Evolutionary conservation across 1,284 basidiomycete genomes (phyloP), one percentile per base, ranked within the genome.

Genomic region (Trametes pubescens): DNA sequence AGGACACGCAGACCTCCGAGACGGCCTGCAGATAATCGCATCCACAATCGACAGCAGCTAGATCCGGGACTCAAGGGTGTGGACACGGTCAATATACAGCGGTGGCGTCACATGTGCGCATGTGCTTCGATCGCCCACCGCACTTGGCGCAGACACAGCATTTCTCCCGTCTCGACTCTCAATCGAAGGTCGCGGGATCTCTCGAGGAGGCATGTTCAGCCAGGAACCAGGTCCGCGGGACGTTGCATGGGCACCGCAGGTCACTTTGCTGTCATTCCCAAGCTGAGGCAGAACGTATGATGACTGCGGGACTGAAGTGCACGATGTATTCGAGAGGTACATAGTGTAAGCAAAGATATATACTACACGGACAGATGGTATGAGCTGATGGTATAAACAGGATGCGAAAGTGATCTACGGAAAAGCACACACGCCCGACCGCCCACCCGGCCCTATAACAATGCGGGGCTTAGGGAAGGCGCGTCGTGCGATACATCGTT

Each of bases 1-100:
- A 56, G 49, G 37, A 60, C 37, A 46, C 61, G 66, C 64, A 60
- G 60, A 38, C 58, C 48, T 51, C 59, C 48, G 59, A 65, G 65
- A 51, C 54, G 56, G 53, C 56, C 52, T 38, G 57, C 61, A 68
- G 66, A 68, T 68, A 68, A 68, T 63, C 66, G 51, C 66, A 68
- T 68, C 62, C 71, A 58, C 66, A 43, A 67, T 65, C 66, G 60
- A 49, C 43, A 40, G 38, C 46, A 35, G 52, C 52, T 40, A 40
- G 54, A 56, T 56, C 54, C 56, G 56, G 56, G 29, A 11, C 34
- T n/a, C 24, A 26, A 22, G 59, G 35, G 47, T 18, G 49, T 43
- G 46, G n/a, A 61, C 52, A 26, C 48, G 5, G 26, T 22, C 21
- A 34, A 22, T 38, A 37, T 32, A 37, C 32, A 37, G 22, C 43